Conservation (phyloP, 148 eudicot genomes). For the Vaccinium macrocarpon region DNA sequence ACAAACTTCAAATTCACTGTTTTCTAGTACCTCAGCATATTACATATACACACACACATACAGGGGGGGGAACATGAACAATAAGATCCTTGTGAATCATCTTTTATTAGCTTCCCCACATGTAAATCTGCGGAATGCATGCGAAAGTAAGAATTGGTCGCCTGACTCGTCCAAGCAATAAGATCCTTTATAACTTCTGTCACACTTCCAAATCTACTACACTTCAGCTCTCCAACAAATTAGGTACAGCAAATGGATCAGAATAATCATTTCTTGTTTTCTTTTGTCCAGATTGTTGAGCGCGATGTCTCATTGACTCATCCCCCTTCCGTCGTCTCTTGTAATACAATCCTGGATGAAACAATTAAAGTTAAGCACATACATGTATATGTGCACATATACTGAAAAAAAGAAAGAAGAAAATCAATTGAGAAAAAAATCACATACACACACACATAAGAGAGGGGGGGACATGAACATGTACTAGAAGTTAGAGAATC, state of each 20-base stretch:
- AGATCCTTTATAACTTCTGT: conserved; percentile 51
- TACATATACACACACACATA: no score
- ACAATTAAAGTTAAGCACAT: neutral
- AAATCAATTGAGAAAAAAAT: neutral
- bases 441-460: neutral
- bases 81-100: no score
- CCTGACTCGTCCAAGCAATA: conserved; percentile 28
- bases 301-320: neutral
- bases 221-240: conserved; percentile 33
- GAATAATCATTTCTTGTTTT: conserved; percentile 36
- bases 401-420: no score
- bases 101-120: neutral
- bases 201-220: conserved; percentile 61
- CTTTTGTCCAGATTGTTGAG: neutral
- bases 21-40: no score
- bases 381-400: no score
- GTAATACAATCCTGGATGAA: neutral
- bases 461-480: no score
- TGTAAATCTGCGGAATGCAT: conserved; percentile 27
- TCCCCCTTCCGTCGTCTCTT: neutral
- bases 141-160: conserved; percentile 16
- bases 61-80: no score
- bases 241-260: conserved; percentile 38
- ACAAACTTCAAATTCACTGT: no score
- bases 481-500: no score